Evolutionary conservation across 1,284 basidiomycete genomes (phyloP).

Genomic region (Dichomitus squalens): DNA sequence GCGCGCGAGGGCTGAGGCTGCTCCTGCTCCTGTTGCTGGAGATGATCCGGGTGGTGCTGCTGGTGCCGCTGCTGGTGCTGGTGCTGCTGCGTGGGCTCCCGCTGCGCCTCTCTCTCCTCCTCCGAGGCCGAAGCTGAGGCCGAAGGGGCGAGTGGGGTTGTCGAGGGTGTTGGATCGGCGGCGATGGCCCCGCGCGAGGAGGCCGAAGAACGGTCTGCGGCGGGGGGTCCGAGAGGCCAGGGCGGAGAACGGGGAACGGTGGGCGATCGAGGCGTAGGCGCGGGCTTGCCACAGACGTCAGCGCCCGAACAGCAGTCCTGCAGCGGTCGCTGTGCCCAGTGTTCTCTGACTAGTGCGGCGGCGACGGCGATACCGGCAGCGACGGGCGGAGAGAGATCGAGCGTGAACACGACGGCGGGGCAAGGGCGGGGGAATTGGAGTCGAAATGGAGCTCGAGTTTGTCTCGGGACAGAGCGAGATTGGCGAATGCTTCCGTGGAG

Average conservation of each 20-base stretch:
- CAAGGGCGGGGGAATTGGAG: neutral
- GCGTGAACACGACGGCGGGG: neutral
- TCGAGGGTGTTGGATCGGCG: constrained; percentile 29
- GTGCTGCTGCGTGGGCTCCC: neutral
- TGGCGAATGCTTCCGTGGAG: constrained; percentile 14
- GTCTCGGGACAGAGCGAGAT: constrained; percentile 10
- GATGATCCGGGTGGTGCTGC: neutral
- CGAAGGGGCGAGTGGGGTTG: constrained; percentile 17
- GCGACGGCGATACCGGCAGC: neutral
- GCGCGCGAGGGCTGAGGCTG: neutral
- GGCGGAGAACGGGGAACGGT: constrained; percentile 7
- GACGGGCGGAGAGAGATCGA: neutral
- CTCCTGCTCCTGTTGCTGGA: neutral
- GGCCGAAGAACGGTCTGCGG: constrained; percentile 26
- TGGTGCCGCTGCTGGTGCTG: constrained; percentile 1
- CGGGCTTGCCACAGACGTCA: constrained; percentile 15
- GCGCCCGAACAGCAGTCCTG: neutral
- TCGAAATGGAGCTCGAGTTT: neutral
- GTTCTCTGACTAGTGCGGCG: neutral
- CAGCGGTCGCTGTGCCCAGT: neutral
- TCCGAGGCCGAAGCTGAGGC: neutral
- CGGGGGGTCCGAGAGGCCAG: constrained; percentile 23
- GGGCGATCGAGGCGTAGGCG: constrained; percentile 4
- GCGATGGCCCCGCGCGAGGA: constrained; percentile 27
- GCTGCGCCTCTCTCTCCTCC: neutral